A percentile compares a stretch with the other conserved stretches of the same genome.
These are phyloP conservation scores for Akanthomyces dipterigenus DNA, from an alignment of 2,329 filamentous ascomycete genomes.

Conservation along the genomic window DNA sequence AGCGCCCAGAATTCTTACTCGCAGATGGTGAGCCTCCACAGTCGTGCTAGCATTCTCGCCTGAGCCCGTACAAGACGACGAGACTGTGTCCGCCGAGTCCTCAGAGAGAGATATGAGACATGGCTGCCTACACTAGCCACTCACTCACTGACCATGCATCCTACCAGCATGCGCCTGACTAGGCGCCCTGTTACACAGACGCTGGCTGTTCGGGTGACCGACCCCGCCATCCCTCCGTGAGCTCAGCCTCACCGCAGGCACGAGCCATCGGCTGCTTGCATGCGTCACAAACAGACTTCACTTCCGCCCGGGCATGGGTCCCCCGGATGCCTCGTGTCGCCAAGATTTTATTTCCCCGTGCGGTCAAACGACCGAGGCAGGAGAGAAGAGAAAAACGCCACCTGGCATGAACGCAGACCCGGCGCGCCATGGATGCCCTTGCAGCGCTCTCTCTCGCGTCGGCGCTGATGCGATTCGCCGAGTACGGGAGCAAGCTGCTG, in stretches of 20 bases:
- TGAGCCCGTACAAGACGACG: background rate
- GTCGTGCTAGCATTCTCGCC: too few relatives aligned
- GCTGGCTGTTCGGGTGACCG: background rate
- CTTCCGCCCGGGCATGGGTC: background rate
- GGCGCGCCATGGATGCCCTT: constrained; percentile 1
- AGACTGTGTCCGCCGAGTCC: background rate
- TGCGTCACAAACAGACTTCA: background rate
- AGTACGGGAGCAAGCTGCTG: constrained; percentile 1
- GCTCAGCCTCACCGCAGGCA: constrained; percentile 4
- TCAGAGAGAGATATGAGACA: background rate
- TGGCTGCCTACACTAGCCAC: background rate
- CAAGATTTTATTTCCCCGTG: background rate
- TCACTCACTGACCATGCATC: background rate
- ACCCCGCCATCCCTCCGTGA: background rate
- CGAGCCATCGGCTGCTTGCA: background rate
- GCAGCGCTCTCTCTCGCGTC: constrained; percentile 4
- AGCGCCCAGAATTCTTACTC: background rate
- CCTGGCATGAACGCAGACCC: background rate
- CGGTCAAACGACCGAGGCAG: background rate
- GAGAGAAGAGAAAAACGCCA: background rate
- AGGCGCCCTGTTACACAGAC: background rate
- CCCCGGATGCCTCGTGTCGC: background rate
- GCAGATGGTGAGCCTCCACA: background rate
- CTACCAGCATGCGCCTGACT: background rate
- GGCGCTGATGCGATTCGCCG: background rate